Percentiles rank a stretch among this genome's conserved stretches.
phyloP scores from a whole-genome alignment of 305 asterid genomes.

The Fraxinus ornus region DNA sequence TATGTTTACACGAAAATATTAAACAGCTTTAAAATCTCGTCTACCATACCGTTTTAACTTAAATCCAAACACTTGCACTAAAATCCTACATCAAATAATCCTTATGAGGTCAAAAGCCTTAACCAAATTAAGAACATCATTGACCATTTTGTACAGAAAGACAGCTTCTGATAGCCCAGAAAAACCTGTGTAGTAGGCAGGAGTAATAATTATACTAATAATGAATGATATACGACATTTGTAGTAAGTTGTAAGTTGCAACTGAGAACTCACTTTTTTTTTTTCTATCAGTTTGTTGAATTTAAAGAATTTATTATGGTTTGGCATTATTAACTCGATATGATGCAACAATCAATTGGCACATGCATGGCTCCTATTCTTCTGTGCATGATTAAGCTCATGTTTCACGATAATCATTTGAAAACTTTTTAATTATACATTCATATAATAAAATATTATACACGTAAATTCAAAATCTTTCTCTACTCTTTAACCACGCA shows the following conservation, averaged over 20 bases:
- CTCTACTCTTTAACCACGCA: too few relatives aligned
- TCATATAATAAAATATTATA: too few relatives aligned
- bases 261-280: background rate
- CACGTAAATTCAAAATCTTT: too few relatives aligned
- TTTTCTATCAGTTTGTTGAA: background rate
- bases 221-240: conserved; percentile 11
- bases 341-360: conserved; percentile 46
- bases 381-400: background rate
- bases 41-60: background rate
- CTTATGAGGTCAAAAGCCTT: background rate
- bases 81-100: background rate
- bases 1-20: background rate
- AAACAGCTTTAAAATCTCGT: background rate
- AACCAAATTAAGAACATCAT: background rate
- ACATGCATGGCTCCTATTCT: background rate
- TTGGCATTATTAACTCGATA: conserved; percentile 31
- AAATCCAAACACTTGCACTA: background rate
- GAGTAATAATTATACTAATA: conserved; percentile 2
- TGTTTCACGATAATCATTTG: too few relatives aligned
- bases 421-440: too few relatives aligned
- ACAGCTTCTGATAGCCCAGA: background rate
- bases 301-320: conserved; percentile 6
- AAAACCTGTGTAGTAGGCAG: background rate
- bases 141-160: background rate
- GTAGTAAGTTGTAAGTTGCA: background rate